These are phyloP conservation scores for Rusavskia elegans DNA, from an alignment of 495 filamentous ascomycete genomes.

Conservation along the genomic window DNA sequence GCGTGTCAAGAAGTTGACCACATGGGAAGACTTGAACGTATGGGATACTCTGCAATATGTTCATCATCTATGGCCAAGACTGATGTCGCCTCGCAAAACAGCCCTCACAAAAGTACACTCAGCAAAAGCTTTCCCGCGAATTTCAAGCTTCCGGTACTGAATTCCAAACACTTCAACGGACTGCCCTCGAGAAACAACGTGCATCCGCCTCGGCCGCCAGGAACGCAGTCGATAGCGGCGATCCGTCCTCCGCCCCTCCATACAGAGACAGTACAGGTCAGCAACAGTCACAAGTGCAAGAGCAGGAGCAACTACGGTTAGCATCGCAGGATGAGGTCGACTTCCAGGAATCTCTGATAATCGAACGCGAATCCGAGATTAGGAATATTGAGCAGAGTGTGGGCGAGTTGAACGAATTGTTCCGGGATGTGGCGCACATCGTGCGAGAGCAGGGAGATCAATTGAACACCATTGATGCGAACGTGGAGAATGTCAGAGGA, in stretches of 20 bases:
- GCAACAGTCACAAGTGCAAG: conserved; percentile 46
- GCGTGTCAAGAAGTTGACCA: conserved; percentile 77
- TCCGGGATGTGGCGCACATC: conserved; percentile 91
- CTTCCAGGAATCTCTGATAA: conserved; percentile 89
- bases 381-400: conserved; percentile 93
- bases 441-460: conserved; percentile 84
- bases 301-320: conserved; percentile 64
- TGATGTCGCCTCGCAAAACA: conserved; percentile 17
- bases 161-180: conserved; percentile 80
- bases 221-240: conserved; percentile 46
- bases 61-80: neutral
- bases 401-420: conserved; percentile 87
- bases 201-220: conserved; percentile 69
- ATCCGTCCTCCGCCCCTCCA: conserved; percentile 16
- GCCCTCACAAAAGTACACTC: conserved; percentile 86
- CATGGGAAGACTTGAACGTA: conserved; percentile 87
- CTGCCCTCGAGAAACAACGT: conserved; percentile 81
- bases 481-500: conserved; percentile 64
- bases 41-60: conserved; percentile 10
- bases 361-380: conserved; percentile 92
- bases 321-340: conserved; percentile 92
- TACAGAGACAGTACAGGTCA: conserved; percentile 25
- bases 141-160: conserved; percentile 75
- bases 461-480: conserved; percentile 75
- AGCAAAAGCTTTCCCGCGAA: conserved; percentile 83